Conservation (phyloP, 768 basidiomycete species). For the Suillus placidus region DNA sequence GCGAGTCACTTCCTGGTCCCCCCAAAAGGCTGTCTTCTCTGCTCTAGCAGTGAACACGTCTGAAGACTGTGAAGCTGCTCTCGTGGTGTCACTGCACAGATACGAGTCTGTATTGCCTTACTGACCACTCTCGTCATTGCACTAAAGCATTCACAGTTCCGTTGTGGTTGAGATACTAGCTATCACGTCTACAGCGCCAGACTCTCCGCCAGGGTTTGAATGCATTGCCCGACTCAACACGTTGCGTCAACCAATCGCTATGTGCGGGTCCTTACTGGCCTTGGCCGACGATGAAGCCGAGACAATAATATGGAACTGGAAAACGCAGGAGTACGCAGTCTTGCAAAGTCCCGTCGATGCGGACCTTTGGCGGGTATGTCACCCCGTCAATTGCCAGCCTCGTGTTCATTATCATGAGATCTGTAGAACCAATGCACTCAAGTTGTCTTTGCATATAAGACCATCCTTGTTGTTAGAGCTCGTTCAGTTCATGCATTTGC, state of each 20-base stretch:
- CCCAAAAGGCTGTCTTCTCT: constrained; percentile 53
- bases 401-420: constrained; percentile 10
- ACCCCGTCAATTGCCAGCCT: neutral
- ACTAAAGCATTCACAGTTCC: constrained; percentile 23
- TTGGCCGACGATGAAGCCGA: constrained; percentile 54
- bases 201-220: constrained; percentile 29
- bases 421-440: constrained; percentile 54
- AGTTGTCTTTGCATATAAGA: constrained; percentile 48
- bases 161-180: constrained; percentile 34
- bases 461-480: constrained; percentile 60
- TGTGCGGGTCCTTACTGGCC: constrained; percentile 55
- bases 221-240: constrained; percentile 41
- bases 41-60: constrained; percentile 55
- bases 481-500: constrained; percentile 60
- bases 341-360: constrained; percentile 42
- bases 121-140: constrained; percentile 10
- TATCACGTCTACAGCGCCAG: constrained; percentile 15
- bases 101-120: constrained; percentile 44
- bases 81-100: constrained; percentile 54
- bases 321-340: constrained; percentile 46
- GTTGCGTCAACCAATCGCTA: constrained; percentile 46
- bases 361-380: constrained; percentile 34
- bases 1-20: constrained; percentile 52
- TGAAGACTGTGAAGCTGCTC: constrained; percentile 42
- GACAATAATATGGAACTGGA: constrained; percentile 62